A percentile compares a stretch with the other conserved stretches of the same genome.
Evolutionary conservation across 2,329 filamentous ascomycete species (phyloP).

Genomic region (Phialophora macrospora): DNA sequence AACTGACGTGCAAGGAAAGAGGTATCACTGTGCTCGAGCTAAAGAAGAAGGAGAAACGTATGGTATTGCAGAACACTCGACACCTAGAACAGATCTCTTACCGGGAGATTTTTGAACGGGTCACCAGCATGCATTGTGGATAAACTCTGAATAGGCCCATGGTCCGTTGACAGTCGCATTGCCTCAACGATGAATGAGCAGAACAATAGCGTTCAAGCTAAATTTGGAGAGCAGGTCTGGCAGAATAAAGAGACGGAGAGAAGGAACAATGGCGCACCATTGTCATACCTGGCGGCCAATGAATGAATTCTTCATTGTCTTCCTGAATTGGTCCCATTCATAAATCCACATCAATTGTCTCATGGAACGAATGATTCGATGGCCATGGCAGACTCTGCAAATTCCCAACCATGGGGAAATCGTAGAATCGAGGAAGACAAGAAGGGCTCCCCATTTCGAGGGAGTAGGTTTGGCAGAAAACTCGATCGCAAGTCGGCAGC

Average conservation of each 20-base stretch:
- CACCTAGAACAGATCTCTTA: neutral
- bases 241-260: neutral
- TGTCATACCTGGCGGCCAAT: neutral
- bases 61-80: neutral
- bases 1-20: neutral
- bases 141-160: neutral
- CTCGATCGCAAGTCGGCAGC: neutral
- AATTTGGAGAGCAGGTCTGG: neutral
- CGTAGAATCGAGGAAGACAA: neutral
- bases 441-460: neutral
- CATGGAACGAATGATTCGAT: neutral
- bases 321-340: neutral
- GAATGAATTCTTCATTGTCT: neutral
- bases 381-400: neutral
- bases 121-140: neutral
- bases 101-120: neutral
- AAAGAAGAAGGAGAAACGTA: neutral
- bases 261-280: constrained; percentile 3
- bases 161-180: neutral
- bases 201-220: neutral
- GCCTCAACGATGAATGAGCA: neutral
- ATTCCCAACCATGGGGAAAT: neutral
- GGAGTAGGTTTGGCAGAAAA: neutral
- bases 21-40: neutral
- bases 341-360: neutral